Base-by-base conservation (phyloP, 371 early-diverging fungal genomes). In the Mortierella sp. region DNA sequence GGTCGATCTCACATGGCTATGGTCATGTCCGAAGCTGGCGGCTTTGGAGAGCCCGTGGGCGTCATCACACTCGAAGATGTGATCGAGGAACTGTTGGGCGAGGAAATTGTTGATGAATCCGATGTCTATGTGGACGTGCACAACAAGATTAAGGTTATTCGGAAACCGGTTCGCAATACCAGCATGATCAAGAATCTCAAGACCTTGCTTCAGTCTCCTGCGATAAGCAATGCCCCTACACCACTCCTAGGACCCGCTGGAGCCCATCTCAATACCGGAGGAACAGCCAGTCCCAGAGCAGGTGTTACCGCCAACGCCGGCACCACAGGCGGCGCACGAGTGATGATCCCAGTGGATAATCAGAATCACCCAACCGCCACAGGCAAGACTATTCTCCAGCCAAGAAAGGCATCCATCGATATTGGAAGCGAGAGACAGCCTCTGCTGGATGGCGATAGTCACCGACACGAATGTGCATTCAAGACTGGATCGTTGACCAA, bases 51-150 rank as follows among this genome's bases (percentile, higher is more conserved):
- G 29, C 82, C 90, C 4, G 73, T 97, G n/a, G 98, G 98, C 9
- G 93, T 97, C 10, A 92, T 98, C 47, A 98, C 98, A 0, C 80
- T 97, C 31, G 98, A 98, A 71, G 98, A 98, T 77, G 95, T 98
- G 13, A 94, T 98, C 65, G 98, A 98, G 79, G 98, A 97, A 81
- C 80, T 97, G n/a, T 91, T 98, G 74, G 93, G 93, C 16, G 91
- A 91, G 62, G 95, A 96, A 79, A 96, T 96, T 81, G 88, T 96
- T 41, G 96, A 96, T 74, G 98, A 94, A 68, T 96, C 96, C 1
- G 96, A 97, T 78, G 94, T 92, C 31, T 96, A 94, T 79, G 86
- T 96, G 19, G 96, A 97, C 78, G 86, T 82, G 19, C 74, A 66
- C 63, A 79, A 64, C 58, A 71, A 71, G 54, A 73, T 74, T 50